Evolutionary conservation across 805 yeast genomes (phyloP), one percentile per base, ranked within the genome.

Genomic region (Teunomyces tritomae): DNA sequence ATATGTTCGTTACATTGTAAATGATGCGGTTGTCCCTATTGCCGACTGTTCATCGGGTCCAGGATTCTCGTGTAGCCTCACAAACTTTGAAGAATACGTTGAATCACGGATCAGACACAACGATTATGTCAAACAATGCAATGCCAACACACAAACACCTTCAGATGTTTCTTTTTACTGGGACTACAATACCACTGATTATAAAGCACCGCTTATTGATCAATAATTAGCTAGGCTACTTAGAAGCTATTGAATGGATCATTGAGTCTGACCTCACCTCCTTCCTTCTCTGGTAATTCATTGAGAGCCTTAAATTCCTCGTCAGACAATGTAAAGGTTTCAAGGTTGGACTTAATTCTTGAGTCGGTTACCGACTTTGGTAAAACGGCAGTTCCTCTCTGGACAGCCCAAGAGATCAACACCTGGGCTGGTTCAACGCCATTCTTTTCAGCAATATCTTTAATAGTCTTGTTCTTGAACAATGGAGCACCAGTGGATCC

Each of bases 21-120:
- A 72, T 51, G 75, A 69, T 49, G 67, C 77, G 4, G 77, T 72
- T 14, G 50, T 57, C 27, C 77, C 77, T 3, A 52, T 71, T 32
- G 56, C 58, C 30, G 49, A 44, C 14, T 72, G 76, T 52, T 57
- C 58, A 42, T 46, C 52, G 39, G 77, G 77, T 2, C 77, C 77
- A 2, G 76, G 77, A 0, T 72, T 71, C 49, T 67, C 74, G 10
- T 72, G 77, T 51, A 58, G 70, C 65, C 52, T 73, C 26, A 52
- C 58, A 8, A 67, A 68, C 39, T 75, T 56, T 53, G 65, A 66
- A 48, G 49, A 57, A 4, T 64, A 64, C 47, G 56, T 72, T 36
- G 47, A 53, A 26, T 49, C 51, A 32, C 65, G 71, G 53, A 51
- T 71, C 46, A 56, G 50, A 6, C 62, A 57, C 28, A 50, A 55